Conservation (phyloP, 805 yeast species). For the Pichia eremophila region DNA sequence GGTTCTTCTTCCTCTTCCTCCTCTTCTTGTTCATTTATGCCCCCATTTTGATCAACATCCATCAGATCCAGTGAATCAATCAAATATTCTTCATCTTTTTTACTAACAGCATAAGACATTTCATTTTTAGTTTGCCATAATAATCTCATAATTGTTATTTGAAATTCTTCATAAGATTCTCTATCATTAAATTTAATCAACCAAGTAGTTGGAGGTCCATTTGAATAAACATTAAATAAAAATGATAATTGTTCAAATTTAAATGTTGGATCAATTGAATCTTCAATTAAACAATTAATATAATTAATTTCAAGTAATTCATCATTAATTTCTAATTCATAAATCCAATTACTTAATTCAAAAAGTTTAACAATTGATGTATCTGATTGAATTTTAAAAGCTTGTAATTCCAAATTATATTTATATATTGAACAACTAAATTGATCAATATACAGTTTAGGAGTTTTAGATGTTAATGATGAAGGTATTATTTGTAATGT, state of each 20-base stretch:
- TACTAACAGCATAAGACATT: conserved; percentile 36
- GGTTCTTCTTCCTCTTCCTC: conserved; percentile 25
- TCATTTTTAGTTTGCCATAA: conserved; percentile 55
- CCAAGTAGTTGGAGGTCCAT: conserved; percentile 45
- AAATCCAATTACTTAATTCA: conserved; percentile 42
- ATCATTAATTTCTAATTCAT: conserved; percentile 36
- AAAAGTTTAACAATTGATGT: conserved; percentile 29
- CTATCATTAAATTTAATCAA: conserved; percentile 43
- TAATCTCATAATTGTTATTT: conserved; percentile 39
- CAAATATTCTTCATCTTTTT: conserved; percentile 46
- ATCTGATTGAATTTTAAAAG: conserved; percentile 36
- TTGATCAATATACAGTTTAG: conserved; percentile 10
- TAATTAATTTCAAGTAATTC: conserved; percentile 10
- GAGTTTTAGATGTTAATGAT: not conserved
- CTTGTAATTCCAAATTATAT: conserved; percentile 43
- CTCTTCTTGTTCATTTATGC: not conserved
- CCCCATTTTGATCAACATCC: conserved; percentile 21
- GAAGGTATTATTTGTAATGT: conserved; percentile 4
- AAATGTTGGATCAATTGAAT: conserved; percentile 57
- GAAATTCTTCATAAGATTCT: conserved; percentile 40
- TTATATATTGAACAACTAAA: conserved; percentile 33
- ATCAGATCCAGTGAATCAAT: conserved; percentile 38
- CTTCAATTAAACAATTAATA: conserved; percentile 35
- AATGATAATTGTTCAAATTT: conserved; percentile 48
- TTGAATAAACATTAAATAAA: conserved; percentile 49